Conservation (phyloP, 352 stramenopile species). For the Hyphochytrium catenoides region DNA sequence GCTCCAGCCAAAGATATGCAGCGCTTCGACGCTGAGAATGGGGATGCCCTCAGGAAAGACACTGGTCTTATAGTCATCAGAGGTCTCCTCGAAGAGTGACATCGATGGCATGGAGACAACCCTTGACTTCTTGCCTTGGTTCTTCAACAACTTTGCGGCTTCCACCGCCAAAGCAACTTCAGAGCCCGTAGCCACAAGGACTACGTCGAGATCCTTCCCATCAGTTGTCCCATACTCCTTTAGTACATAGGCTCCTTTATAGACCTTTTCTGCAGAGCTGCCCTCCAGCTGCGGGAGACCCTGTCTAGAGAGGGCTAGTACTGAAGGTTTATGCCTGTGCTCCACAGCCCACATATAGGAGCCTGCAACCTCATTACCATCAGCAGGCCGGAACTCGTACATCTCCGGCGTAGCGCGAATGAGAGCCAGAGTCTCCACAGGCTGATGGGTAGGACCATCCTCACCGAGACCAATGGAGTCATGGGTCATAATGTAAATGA, state of each 20-base stretch:
- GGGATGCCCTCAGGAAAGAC: conserved; percentile 84
- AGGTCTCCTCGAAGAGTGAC: conserved; percentile 91
- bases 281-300: conserved; percentile 64
- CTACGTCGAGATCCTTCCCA: conserved; percentile 53
- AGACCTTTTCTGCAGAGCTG: conserved; percentile 63
- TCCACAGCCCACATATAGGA: conserved; percentile 74
- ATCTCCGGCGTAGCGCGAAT: conserved; percentile 94
- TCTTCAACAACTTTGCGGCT: conserved; percentile 66
- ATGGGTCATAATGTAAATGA: conserved; percentile 97
- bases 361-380: conserved; percentile 93
- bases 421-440: conserved; percentile 90
- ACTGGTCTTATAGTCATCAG: conserved; percentile 77
- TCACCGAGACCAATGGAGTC: conserved; percentile 98
- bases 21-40: conserved; percentile 85
- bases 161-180: conserved; percentile 87
- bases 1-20: conserved; percentile 75
- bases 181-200: conserved; percentile 77
- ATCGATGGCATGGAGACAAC: conserved; percentile 93
- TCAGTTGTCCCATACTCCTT: conserved; percentile 34
- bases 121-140: conserved; percentile 35
- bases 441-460: conserved; percentile 97
- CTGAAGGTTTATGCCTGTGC: conserved; percentile 57
- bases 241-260: conserved; percentile 66
- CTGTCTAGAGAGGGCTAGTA: conserved; percentile 79
- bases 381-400: conserved; percentile 86